These are phyloP conservation scores for Auriscalpium orientale DNA, from an alignment of 768 basidiomycete genomes.

Conservation along the genomic window DNA sequence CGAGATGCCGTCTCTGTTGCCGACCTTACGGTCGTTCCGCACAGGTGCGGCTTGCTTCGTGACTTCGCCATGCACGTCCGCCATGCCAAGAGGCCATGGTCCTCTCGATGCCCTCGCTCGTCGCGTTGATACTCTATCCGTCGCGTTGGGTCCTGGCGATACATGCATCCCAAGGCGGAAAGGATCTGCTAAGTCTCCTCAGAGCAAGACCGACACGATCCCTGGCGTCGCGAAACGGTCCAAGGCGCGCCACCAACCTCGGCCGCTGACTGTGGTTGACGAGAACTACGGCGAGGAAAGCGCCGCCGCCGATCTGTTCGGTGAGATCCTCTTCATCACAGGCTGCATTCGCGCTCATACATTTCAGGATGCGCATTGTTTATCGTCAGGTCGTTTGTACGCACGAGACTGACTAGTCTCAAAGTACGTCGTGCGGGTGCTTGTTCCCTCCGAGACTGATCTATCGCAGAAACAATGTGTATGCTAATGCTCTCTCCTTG, in stretches of 20 bases:
- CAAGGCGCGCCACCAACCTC: constrained; percentile 76
- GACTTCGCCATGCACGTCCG: constrained; percentile 10
- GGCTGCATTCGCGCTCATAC: neutral
- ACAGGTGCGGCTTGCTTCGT: too few relatives aligned
- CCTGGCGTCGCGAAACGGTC: constrained; percentile 87
- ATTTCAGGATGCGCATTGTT: constrained; percentile 73
- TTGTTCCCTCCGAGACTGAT: neutral
- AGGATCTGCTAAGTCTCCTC: constrained; percentile 62
- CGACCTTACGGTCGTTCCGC: too few relatives aligned
- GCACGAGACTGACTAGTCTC: constrained; percentile 96
- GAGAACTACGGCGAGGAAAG: constrained; percentile 98
- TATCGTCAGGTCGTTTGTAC: constrained; percentile 88
- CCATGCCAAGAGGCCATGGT: constrained; percentile 3
- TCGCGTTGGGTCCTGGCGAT: constrained; percentile 37
- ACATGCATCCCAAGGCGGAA: constrained; percentile 35
- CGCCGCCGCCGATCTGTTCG: constrained; percentile 91
- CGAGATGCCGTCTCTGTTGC: too few relatives aligned
- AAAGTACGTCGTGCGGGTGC: constrained; percentile 45
- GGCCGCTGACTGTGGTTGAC: constrained; percentile 91
- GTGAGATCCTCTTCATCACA: constrained; percentile 27
- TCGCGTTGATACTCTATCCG: too few relatives aligned
- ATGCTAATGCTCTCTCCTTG: too few relatives aligned
- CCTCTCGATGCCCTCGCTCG: neutral
- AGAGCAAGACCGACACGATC: too few relatives aligned
- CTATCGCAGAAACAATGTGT: constrained; percentile 86